Conservation (phyloP, 1,284 basidiomycete species). For the Leccinum pachyderme region DNA sequence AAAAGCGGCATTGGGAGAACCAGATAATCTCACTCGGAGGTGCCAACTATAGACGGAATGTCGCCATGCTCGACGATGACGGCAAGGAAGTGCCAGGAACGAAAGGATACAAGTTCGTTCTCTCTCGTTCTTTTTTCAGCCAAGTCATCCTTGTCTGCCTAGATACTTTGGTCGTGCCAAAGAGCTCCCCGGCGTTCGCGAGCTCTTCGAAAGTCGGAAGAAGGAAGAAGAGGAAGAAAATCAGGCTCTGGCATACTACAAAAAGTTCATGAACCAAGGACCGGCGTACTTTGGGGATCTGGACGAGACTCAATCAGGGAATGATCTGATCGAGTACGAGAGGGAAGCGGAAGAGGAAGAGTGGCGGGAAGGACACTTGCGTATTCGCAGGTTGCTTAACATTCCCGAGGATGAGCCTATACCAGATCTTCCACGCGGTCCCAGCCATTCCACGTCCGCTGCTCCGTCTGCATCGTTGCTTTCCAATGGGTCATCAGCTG, state of each 20-base stretch:
- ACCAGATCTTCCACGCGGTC: conserved; percentile 47
- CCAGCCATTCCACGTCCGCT: conserved; percentile 14
- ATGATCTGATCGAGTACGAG: conserved; percentile 76
- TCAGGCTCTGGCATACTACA: conserved; percentile 74
- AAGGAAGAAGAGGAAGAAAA: conserved; percentile 85
- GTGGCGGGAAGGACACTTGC: conserved; percentile 68
- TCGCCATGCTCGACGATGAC: conserved; percentile 90
- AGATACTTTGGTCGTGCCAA: conserved; percentile 98
- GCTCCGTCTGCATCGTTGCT: conserved; percentile 23
- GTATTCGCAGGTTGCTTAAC: conserved; percentile 56
- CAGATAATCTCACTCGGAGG: conserved; percentile 95
- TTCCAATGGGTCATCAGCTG: conserved; percentile 15
- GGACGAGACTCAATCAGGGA: conserved; percentile 64
- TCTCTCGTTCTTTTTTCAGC: no score
- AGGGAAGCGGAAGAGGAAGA: conserved; percentile 73
- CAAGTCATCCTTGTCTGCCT: conserved; percentile 1
- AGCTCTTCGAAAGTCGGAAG: conserved; percentile 86
- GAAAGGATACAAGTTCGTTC: conserved; percentile 93
- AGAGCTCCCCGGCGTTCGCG: conserved; percentile 93
- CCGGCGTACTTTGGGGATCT: conserved; percentile 90
- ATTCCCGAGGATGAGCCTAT: conserved; percentile 50
- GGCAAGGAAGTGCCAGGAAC: conserved; percentile 94
- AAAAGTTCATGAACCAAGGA: conserved; percentile 87
- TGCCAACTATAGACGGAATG: conserved; percentile 92
- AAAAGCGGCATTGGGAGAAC: conserved; percentile 97